Percentiles rank a stretch among this genome's conserved stretches.
Evolutionary conservation across 2,329 filamentous ascomycete species (phyloP).

Genomic region (Plenodomus tracheiphilus): DNA sequence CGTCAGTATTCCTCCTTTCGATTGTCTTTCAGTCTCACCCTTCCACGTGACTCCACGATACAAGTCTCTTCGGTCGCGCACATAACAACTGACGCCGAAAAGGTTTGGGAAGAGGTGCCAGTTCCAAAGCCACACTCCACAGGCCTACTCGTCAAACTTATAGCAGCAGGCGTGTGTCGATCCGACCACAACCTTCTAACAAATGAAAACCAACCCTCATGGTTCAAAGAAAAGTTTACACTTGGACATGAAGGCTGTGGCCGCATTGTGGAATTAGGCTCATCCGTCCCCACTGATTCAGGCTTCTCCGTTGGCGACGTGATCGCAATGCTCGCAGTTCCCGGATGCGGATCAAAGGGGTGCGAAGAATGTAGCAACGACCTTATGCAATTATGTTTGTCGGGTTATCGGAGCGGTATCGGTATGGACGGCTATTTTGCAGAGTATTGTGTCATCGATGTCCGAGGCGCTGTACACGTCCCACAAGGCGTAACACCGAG

Average conservation of each 20-base stretch:
- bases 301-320: slow-evolving; percentile 18
- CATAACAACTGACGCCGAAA: not conserved
- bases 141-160: slow-evolving; percentile 18
- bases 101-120: slow-evolving; percentile 19
- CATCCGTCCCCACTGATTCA: slow-evolving; percentile 3
- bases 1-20: slow-evolving; percentile 5
- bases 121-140: slow-evolving; percentile 13
- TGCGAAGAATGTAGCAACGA: slow-evolving; percentile 20
- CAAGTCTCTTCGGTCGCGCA: not conserved
- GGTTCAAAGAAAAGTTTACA: slow-evolving; percentile 21
- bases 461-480: slow-evolving; percentile 18
- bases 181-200: slow-evolving; percentile 25
- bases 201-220: slow-evolving; percentile 23
- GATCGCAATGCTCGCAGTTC: slow-evolving; percentile 20
- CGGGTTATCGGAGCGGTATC: slow-evolving; percentile 19
- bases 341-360: slow-evolving; percentile 16
- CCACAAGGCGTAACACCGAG: slow-evolving; percentile 17
- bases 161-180: slow-evolving; percentile 25
- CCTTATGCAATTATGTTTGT: slow-evolving; percentile 16
- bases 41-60: not conserved
- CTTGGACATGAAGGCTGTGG: slow-evolving; percentile 27
- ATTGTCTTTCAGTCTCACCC: not conserved
- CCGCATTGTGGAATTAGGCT: slow-evolving; percentile 13
- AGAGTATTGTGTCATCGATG: slow-evolving; percentile 17
- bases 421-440: slow-evolving; percentile 23